Evolutionary conservation across 495 filamentous ascomycete genomes (phyloP).

Genomic region (Daldinia bambusicola): DNA sequence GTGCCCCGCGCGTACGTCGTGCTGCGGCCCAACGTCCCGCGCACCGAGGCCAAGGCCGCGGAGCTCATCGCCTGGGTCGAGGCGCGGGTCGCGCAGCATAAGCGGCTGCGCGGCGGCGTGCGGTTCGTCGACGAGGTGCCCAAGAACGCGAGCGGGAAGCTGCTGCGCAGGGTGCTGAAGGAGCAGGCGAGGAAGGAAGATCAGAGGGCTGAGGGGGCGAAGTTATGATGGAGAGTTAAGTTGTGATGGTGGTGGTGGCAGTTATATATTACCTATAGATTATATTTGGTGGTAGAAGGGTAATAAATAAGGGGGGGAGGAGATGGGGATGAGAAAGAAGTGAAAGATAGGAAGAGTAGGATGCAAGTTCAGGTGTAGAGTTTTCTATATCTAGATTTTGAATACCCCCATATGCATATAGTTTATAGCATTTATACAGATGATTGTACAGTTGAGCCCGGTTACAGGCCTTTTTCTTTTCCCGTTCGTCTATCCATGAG

Average conservation of each 20-base stretch:
- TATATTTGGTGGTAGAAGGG: background rate
- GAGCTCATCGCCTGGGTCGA: constrained; percentile 74
- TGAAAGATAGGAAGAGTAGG: background rate
- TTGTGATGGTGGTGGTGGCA: too few species aligned
- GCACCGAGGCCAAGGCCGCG: constrained; percentile 63
- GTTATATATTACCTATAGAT: too few species aligned
- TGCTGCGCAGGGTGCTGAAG: constrained; percentile 75
- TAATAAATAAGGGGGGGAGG: background rate
- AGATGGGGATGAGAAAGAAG: background rate
- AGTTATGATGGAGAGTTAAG: constrained; percentile 31
- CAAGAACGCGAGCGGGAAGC: constrained; percentile 89
- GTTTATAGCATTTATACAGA: constrained; percentile 16
- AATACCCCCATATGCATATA: constrained; percentile 20
- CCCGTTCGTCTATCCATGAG: constrained; percentile 12
- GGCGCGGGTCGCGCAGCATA: constrained; percentile 60
- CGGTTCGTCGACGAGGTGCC: constrained; percentile 84
- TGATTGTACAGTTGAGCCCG: constrained; percentile 18
- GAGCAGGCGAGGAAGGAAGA: constrained; percentile 52
- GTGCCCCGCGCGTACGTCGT: constrained; percentile 88
- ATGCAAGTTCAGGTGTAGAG: background rate
- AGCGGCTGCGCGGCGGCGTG: constrained; percentile 83
- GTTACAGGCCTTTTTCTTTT: background rate
- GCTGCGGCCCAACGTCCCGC: constrained; percentile 61
- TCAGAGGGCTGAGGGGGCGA: constrained; percentile 38
- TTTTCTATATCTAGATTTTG: constrained; percentile 1